Evolutionary conservation across 2,329 filamentous ascomycete species (phyloP), one percentile per base, ranked within the genome.

Genomic region (Hymenoscyphus linearis): DNA sequence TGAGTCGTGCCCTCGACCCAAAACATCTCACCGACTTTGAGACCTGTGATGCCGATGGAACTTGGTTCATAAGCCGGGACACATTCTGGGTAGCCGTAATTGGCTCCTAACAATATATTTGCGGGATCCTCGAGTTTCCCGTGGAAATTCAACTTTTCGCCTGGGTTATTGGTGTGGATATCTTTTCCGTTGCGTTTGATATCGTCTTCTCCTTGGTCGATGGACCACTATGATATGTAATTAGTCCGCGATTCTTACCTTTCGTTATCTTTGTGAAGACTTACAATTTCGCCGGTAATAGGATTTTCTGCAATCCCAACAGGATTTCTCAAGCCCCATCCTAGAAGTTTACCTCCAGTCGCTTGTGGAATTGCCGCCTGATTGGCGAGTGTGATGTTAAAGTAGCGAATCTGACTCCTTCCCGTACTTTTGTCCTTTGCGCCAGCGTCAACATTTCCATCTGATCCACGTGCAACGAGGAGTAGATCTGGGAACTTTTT

Each of bases 241-340:
- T 50, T 13, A 50, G 44, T 22, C 5, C 2, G 6, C 31, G 10
- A 13, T 25, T 22, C 40, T 50, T 25, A 31, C 6, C 31, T 7
- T 1, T 9, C 7, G 18, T 50, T 4, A 13, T 18, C 4, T 1
- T 12, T 3, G 3, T 25, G 18, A 22, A 22, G 13, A 50, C 76
- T 78, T 75, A 79, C 85, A 62, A 85, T 76, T n/a, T 77, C 80
- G 22, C 82, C 82, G 0, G 77, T 76, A 3, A 69, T 60, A 1
- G 80, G 80, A 58, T 90, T 79, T 72, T 89, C 87, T n/a, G 77
- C 85, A 3, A 91, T 75, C 10, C 88, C 89, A 4, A 90, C 87
- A 1, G 85, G 85, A 72, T 91, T 91, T 40, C 87, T 80, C 57
- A 92, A 76, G 9, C 89, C 89, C 87, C 87, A 91, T n/a, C 86